A percentile compares a stretch with the other conserved stretches of the same genome.
Evolutionary conservation across 805 yeast genomes (phyloP).

Genomic region (Clavispora fructus): DNA sequence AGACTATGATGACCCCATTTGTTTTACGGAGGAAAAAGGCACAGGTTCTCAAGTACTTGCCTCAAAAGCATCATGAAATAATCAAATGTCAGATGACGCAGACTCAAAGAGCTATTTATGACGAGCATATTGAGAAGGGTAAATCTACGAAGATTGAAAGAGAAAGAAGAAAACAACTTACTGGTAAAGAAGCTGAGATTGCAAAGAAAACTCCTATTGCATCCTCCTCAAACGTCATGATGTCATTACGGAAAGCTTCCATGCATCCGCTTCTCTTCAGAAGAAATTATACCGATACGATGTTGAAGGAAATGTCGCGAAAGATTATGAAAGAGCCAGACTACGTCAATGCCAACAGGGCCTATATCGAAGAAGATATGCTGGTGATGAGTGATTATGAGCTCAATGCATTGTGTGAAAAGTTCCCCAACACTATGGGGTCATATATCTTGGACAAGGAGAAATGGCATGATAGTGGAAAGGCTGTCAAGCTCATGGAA

Average conservation of each 20-base stretch:
- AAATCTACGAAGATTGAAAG: conserved; percentile 38
- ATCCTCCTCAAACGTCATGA: conserved; percentile 64
- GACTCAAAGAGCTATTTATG: conserved; percentile 56
- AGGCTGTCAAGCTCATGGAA: conserved; percentile 52
- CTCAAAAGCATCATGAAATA: conserved; percentile 63
- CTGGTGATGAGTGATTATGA: conserved; percentile 91
- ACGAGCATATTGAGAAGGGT: conserved; percentile 47
- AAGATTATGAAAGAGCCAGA: conserved; percentile 77
- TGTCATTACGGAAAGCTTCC: conserved; percentile 89
- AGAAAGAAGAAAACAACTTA: conserved; percentile 35
- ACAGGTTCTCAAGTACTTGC: conserved; percentile 87
- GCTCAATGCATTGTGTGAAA: conserved; percentile 65
- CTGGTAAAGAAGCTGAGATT: conserved; percentile 30
- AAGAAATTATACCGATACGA: conserved; percentile 50
- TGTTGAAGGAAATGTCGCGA: conserved; percentile 61
- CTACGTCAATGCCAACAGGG: conserved; percentile 70
- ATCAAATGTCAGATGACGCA: conserved; percentile 60
- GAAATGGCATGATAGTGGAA: conserved; percentile 67
- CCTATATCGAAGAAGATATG: conserved; percentile 89
- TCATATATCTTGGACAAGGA: conserved; percentile 48
- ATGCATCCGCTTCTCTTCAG: conserved; percentile 88
- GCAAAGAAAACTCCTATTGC: conserved; percentile 31
- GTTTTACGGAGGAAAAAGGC: conserved; percentile 86
- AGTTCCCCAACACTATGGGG: conserved; percentile 63
- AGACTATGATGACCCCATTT: conserved; percentile 98